These are phyloP conservation scores for Starmerella cellae DNA, from an alignment of 805 yeast species.

Conservation along the genomic window DNA sequence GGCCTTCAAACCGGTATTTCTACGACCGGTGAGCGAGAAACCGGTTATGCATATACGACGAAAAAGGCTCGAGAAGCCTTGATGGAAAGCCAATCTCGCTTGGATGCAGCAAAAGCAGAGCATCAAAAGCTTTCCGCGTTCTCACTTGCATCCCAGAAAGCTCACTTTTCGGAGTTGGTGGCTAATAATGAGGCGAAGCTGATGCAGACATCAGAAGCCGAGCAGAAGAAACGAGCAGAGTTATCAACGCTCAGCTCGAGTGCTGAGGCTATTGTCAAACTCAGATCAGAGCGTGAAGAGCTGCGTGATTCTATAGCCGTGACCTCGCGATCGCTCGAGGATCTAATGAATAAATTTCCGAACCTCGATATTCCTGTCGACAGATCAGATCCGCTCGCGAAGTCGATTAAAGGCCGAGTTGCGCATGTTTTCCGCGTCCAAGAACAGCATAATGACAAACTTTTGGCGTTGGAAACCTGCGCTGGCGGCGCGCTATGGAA, in stretches of 20 bases:
- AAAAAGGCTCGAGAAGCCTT: constrained; percentile 15
- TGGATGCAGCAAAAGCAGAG: neutral
- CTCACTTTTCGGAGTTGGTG: neutral
- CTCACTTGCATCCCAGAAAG: neutral
- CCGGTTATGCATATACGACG: constrained; percentile 20
- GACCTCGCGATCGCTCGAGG: constrained; percentile 7
- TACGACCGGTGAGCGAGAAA: constrained; percentile 18
- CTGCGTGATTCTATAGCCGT: constrained; percentile 8
- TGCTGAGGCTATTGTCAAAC: constrained; percentile 2
- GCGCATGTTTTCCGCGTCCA: constrained; percentile 66
- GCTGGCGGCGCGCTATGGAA: constrained; percentile 88
- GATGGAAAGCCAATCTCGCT: constrained; percentile 2
- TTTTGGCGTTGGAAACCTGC: constrained; percentile 79
- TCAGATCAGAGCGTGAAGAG: constrained; percentile 1
- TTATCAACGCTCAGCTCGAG: neutral
- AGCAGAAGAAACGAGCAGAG: neutral
- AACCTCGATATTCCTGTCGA: constrained; percentile 31
- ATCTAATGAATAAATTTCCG: constrained; percentile 9
- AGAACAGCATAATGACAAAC: constrained; percentile 43
- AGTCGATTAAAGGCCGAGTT: constrained; percentile 70
- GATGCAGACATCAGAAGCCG: neutral
- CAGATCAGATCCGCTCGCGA: constrained; percentile 35
- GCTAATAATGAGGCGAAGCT: neutral
- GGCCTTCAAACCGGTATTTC: constrained; percentile 21
- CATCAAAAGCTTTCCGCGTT: neutral